A percentile compares a stretch with the other conserved stretches of the same genome.
Evolutionary conservation across 768 basidiomycete species (phyloP).

Genomic region (Guyanaporus albipodus): DNA sequence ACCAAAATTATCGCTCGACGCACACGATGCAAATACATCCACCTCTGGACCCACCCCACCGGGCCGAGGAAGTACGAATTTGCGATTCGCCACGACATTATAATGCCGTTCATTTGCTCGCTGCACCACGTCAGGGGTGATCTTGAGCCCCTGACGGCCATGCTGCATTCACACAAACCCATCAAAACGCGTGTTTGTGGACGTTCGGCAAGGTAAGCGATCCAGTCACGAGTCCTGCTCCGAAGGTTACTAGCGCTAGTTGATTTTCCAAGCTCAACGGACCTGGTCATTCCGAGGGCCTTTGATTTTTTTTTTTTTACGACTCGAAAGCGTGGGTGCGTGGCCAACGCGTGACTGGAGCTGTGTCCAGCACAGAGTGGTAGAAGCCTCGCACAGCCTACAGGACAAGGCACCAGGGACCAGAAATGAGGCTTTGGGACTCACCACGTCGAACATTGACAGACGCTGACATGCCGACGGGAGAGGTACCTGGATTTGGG

Average conservation of each 20-base stretch:
- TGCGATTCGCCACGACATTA: conserved; percentile 17
- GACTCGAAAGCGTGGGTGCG: conserved; percentile 4
- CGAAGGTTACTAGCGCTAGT: not conserved
- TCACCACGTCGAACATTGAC: not conserved
- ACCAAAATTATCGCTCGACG: not conserved
- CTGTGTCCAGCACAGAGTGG: conserved; percentile 2
- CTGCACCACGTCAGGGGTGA: conserved; percentile 13
- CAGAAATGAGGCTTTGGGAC: too few relatives aligned
- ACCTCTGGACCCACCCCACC: conserved; percentile 9
- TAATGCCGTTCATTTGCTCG: conserved; percentile 26
- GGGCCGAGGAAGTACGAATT: conserved; percentile 11
- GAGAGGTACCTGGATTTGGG: too few relatives aligned
- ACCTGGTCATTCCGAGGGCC: not conserved
- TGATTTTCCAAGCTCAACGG: too few relatives aligned
- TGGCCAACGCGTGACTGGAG: conserved; percentile 10
- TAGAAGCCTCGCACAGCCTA: conserved; percentile 14
- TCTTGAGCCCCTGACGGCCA: conserved; percentile 22
- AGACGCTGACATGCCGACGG: conserved; percentile 3
- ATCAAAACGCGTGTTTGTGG: conserved; percentile 19
- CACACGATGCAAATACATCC: not conserved
- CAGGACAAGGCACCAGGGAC: conserved; percentile 23
- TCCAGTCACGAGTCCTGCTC: not conserved
- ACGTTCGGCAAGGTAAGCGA: conserved; percentile 4
- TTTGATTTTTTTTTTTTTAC: too few relatives aligned
- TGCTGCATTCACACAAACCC: conserved; percentile 20